Base-by-base conservation (phyloP, 805 yeast genomes). In the Metschnikowia vanudenii region DNA sequence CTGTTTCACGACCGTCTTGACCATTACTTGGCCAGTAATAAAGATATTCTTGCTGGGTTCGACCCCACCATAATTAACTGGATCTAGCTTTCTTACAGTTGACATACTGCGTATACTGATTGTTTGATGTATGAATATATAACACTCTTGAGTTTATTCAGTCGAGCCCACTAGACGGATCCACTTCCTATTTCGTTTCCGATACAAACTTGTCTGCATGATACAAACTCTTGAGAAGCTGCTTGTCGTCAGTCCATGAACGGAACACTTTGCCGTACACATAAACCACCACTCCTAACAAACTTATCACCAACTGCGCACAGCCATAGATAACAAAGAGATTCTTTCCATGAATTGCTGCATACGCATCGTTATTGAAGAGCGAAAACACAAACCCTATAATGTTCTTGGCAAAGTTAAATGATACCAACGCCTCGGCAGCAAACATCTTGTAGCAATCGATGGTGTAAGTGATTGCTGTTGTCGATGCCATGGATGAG, bases 361-460 rank as follows among this genome's bases (percentile, higher is more conserved):
- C 68, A 35, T 70, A 61, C 47, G 78, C 80, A 24, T 63, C 52
- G 42, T 76, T 78, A 55, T 78, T 81, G 63, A 81, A 81, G 20
- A 81, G 65, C 4, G 84, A 78, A 54, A 81, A 81, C 13, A 72
- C 56, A 50, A 81, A 79, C 2, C 85, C 85, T 29, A 79, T 40
- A 9, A 77, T 60, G 52, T 81, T 81, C 60, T 81, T 81, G 43
- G 70, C 60, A 41, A 81, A 64, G 57, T 80, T 81, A 43, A 81
- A 67, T 6, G 82, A 69, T 2, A 81, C 86, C 29, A 81, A 65
- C 0, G 81, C 71, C 55, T 81, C 85, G 2, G 80, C 71, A 0
- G 86, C 84, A 65, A 72, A 79, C 68, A 73, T 67, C 47, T 74
- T 74, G 59, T 81, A 80, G 11, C 76, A 71, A 57, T 81, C 85